A percentile compares a stretch with the other conserved stretches of the same genome.
Conservation (phyloP, 2,329 filamentous ascomycete species). For the Fusarium metavorans region DNA sequence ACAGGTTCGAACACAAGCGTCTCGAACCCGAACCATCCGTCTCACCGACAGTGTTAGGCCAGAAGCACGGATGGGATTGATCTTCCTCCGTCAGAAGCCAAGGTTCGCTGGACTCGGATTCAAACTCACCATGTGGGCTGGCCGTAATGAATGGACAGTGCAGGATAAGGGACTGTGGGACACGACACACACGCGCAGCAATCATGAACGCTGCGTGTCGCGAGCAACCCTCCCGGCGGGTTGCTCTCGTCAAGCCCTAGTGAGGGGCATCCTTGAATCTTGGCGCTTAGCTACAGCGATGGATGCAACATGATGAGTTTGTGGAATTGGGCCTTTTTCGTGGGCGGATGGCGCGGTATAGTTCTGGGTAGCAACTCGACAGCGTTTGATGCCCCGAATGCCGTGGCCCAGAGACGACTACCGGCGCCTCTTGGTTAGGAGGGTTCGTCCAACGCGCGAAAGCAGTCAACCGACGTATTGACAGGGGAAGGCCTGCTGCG, state of each 20-base stretch:
- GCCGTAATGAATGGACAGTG: slow-evolving; percentile 10
- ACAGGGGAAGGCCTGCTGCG: slow-evolving; percentile 37
- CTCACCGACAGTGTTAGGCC: slow-evolving; percentile 38
- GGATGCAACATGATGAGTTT: slow-evolving; percentile 12
- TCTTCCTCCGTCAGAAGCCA: slow-evolving; percentile 28
- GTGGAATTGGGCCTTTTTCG: background rate
- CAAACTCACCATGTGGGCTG: slow-evolving; percentile 30
- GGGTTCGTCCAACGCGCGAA: slow-evolving; percentile 18
- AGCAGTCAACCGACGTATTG: slow-evolving; percentile 26
- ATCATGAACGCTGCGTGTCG: slow-evolving; percentile 25
- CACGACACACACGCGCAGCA: slow-evolving; percentile 4
- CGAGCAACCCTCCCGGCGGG: slow-evolving; percentile 10
- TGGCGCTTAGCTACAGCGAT: slow-evolving; percentile 17
- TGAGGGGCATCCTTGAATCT: slow-evolving; percentile 14
- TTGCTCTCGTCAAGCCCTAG: slow-evolving; percentile 12
- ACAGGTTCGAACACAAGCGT: slow-evolving; percentile 2
- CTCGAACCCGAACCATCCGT: slow-evolving; percentile 15
- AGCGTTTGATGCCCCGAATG: slow-evolving; percentile 21
- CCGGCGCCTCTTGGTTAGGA: slow-evolving; percentile 27
- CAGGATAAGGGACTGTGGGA: slow-evolving; percentile 22
- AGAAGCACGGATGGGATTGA: slow-evolving; percentile 16
- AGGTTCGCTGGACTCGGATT: slow-evolving; percentile 23
- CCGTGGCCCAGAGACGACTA: slow-evolving; percentile 31
- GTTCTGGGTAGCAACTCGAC: background rate
- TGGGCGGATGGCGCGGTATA: slow-evolving; percentile 16